Evolutionary conservation across 2,329 filamentous ascomycete species (phyloP).

Genomic region (Clathrospora elynae): DNA sequence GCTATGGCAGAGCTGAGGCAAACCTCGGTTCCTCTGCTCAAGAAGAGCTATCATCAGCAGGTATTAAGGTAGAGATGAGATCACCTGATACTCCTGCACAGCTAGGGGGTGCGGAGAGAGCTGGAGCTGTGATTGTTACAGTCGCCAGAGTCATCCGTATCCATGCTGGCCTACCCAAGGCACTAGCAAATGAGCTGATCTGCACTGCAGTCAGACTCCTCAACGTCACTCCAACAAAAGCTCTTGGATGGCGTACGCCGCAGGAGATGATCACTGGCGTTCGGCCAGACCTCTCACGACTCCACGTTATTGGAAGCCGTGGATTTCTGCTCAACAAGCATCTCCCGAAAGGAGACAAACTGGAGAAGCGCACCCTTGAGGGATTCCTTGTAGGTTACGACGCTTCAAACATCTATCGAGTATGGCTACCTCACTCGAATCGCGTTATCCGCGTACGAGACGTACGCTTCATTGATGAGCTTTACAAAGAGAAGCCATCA

Average conservation of each 20-base stretch:
- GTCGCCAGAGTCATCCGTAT: slow-evolving; percentile 1
- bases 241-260: slow-evolving; percentile 3
- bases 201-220: slow-evolving; percentile 12
- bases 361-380: slow-evolving; percentile 10
- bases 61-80: slow-evolving; percentile 5
- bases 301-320: slow-evolving; percentile 1
- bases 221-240: slow-evolving; percentile 13
- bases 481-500: slow-evolving; percentile 4
- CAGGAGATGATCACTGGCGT: slow-evolving; percentile 3
- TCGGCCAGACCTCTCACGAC: background rate
- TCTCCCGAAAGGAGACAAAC: slow-evolving; percentile 6
- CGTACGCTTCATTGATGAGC: slow-evolving; percentile 6
- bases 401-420: slow-evolving; percentile 15
- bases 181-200: slow-evolving; percentile 9
- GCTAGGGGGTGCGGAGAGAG: slow-evolving; percentile 4
- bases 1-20: background rate
- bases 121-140: slow-evolving; percentile 7
- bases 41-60: background rate
- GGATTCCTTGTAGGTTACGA: slow-evolving; percentile 23
- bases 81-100: slow-evolving; percentile 1
- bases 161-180: slow-evolving; percentile 10
- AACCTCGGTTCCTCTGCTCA: slow-evolving; percentile 2
- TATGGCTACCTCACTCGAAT: slow-evolving; percentile 13
- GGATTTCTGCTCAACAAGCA: slow-evolving; percentile 4
- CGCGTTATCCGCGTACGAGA: slow-evolving; percentile 10